Conservation (phyloP, 352 stramenopile genomes). For the Peronospora belbahrii region DNA sequence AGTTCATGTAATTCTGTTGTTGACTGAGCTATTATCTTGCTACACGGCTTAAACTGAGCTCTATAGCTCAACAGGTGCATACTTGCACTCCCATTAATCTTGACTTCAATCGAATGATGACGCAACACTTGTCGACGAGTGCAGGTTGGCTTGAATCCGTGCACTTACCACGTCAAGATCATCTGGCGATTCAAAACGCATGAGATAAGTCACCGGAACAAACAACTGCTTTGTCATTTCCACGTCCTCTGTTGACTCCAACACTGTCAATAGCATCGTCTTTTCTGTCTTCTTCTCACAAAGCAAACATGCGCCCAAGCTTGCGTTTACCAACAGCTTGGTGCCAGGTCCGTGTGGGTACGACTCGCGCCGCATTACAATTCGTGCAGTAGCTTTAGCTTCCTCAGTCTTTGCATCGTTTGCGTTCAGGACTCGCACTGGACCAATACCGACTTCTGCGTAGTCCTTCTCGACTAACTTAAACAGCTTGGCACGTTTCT, state of each 20-base stretch:
- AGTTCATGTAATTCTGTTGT: constrained; percentile 9
- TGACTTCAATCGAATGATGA: constrained; percentile 30
- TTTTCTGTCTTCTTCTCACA: constrained; percentile 75
- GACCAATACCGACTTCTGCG: constrained; percentile 66
- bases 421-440: constrained; percentile 51
- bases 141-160: constrained; percentile 36
- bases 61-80: constrained; percentile 22
- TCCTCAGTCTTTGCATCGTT: constrained; percentile 33
- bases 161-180: constrained; percentile 48
- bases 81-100: constrained; percentile 5
- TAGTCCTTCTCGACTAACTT: constrained; percentile 73
- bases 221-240: constrained; percentile 41
- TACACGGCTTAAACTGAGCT: constrained; percentile 25
- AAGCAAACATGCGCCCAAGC: constrained; percentile 49
- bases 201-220: constrained; percentile 61
- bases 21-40: constrained; percentile 22
- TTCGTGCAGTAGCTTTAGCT: constrained; percentile 39
- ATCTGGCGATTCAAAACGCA: constrained; percentile 51
- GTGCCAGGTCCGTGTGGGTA: constrained; percentile 61
- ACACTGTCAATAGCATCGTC: constrained; percentile 55
- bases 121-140: constrained; percentile 15
- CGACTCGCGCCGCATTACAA: constrained; percentile 79
- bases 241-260: constrained; percentile 35
- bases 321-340: constrained; percentile 69
- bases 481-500: constrained; percentile 79